Base-by-base conservation (phyloP, 768 basidiomycete genomes). In the Lentinula lateritia region DNA sequence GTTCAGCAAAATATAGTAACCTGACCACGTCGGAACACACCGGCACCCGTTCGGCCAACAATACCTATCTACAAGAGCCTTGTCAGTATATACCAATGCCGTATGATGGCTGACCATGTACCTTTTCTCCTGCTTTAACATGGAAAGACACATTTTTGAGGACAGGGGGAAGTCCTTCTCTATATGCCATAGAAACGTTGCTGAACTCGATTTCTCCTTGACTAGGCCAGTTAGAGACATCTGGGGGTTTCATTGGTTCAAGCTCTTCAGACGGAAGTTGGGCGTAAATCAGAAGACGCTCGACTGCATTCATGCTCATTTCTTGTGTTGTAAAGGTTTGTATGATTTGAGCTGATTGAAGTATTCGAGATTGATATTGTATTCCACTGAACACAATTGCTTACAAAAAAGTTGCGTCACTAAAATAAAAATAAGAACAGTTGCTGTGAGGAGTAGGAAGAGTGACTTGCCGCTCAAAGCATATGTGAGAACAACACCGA, bases 251-350 rank as follows among this genome's bases (percentile, higher is more conserved):
- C 78, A 3, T 69, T 70, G 1, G 71, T 59, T n/a, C 67, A 73
- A 8, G 83, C 23, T 54, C 86, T 69, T 91, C 90, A 0, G 78
- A 63, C 1, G 78, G 77, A 3, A 94, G 78, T 46, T 87, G 78
- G 9, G 81, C 78, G 71, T 90, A 92, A 54, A 87, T 81, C n/a
- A 86, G 72, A 3, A 90, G 76, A 18, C 89, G 80, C 67, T 90
- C 89, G 6, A 87, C 87, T 0, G 85, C 82, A 65, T 89, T 89
- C 82, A 89, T 88, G 67, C 86, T 85, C 69, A 87, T 84, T 67
- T 87, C 86, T 63, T 81, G 85, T 63, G 78, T 75, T 5, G 86
- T 84, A 65, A 83, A 87, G 35, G 78, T 74, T 1, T 80, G 75
- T 15, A 87, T 77, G 70, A 86, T 78, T 63, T 83, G 77, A 5